Evolutionary conservation across 768 basidiomycete genomes (phyloP).

Genomic region (Lactarius vividus): DNA sequence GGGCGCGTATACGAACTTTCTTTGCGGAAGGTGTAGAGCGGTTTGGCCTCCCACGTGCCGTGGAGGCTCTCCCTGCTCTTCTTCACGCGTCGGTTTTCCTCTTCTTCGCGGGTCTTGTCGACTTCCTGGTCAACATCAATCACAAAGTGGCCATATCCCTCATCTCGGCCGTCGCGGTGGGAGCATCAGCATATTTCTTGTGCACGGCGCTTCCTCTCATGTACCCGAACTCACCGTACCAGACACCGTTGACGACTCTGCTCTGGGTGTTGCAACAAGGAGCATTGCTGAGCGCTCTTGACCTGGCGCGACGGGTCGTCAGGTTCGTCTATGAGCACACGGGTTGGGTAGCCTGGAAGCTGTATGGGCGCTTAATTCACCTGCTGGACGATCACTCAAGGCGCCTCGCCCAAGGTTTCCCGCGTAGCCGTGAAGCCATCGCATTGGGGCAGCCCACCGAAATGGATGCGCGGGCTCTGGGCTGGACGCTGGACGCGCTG

Average conservation of each 20-base stretch:
- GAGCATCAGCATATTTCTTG: slow-evolving; percentile 17
- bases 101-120: slow-evolving; percentile 26
- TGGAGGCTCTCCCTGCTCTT: slow-evolving; percentile 25
- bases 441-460: slow-evolving; percentile 10
- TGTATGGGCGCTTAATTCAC: slow-evolving; percentile 11
- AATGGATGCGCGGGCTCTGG: slow-evolving; percentile 19
- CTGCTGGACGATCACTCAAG: slow-evolving; percentile 8
- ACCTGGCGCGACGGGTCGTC: slow-evolving; percentile 8
- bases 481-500: slow-evolving; percentile 12
- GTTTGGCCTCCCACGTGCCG: slow-evolving; percentile 23
- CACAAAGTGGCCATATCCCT: slow-evolving; percentile 16
- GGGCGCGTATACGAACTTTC: slow-evolving; percentile 26
- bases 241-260: slow-evolving; percentile 21
- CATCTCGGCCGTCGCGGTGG: slow-evolving; percentile 18
- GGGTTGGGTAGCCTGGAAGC: slow-evolving; percentile 4
- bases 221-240: slow-evolving; percentile 23
- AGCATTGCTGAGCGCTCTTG: background rate
- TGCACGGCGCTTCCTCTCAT: slow-evolving; percentile 19
- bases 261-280: slow-evolving; percentile 13
- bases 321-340: slow-evolving; percentile 14
- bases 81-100: slow-evolving; percentile 26
- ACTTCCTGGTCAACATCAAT: slow-evolving; percentile 22
- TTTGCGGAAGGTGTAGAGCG: slow-evolving; percentile 23
- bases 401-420: slow-evolving; percentile 14
- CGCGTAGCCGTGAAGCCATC: slow-evolving; percentile 8